A percentile compares a stretch with the other conserved stretches of the same genome.
Evolutionary conservation across 495 filamentous ascomycete genomes (phyloP).

Genomic region (Corynascus novoguineensis): DNA sequence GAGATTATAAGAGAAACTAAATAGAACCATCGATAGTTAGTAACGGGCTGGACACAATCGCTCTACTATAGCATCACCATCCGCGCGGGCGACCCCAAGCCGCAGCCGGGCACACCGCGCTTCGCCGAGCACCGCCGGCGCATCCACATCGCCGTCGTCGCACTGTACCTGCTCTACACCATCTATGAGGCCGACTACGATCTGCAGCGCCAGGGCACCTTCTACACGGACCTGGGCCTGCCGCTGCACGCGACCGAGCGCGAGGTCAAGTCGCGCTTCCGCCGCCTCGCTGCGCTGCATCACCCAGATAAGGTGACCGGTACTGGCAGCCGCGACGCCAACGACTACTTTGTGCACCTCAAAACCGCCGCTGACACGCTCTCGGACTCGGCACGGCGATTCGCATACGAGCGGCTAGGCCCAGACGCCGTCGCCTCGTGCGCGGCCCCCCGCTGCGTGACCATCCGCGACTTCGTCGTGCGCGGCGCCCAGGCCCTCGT

Average conservation of each 20-base stretch:
- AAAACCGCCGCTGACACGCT: slow-evolving; percentile 81
- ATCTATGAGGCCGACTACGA: slow-evolving; percentile 88
- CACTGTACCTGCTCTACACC: slow-evolving; percentile 82
- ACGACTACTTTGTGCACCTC: slow-evolving; percentile 69
- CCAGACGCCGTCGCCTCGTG: slow-evolving; percentile 57
- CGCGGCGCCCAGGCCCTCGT: slow-evolving; percentile 52
- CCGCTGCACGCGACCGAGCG: slow-evolving; percentile 63
- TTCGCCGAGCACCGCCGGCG: slow-evolving; percentile 67
- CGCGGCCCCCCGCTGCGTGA: slow-evolving; percentile 61
- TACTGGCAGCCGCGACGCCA: slow-evolving; percentile 24
- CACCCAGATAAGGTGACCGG: slow-evolving; percentile 74
- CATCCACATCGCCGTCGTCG: slow-evolving; percentile 76
- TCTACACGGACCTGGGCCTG: slow-evolving; percentile 69
- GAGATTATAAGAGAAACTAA: background rate
- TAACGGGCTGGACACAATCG: slow-evolving; percentile 69
- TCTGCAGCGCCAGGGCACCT: slow-evolving; percentile 62
- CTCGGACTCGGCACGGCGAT: slow-evolving; percentile 68
- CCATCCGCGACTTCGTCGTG: slow-evolving; percentile 66
- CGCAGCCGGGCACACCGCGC: slow-evolving; percentile 63
- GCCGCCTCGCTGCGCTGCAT: slow-evolving; percentile 73
- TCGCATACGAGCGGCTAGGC: slow-evolving; percentile 92
- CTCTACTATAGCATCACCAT: slow-evolving; percentile 87
- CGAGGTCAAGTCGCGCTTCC: slow-evolving; percentile 76
- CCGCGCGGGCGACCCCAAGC: slow-evolving; percentile 81
- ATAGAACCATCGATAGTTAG: slow-evolving; percentile 50